Percentiles rank a stretch among this genome's conserved stretches.
Evolutionary conservation across 345 rosid species (phyloP).

Genomic region (Adansonia digitata): DNA sequence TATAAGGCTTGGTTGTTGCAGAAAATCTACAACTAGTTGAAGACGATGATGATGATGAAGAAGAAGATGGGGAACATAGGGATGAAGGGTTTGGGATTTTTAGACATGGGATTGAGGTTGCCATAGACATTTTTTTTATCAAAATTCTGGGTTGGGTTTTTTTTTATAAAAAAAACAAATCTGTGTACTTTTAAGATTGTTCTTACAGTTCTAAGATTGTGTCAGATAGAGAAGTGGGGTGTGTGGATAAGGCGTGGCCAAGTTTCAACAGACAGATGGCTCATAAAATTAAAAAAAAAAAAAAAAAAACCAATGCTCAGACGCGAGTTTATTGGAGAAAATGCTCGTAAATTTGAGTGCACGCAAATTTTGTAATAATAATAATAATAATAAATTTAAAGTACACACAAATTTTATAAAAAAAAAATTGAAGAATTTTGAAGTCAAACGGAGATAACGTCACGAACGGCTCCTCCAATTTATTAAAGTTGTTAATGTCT

Average conservation of each 20-base stretch:
- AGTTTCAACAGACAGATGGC: constrained; percentile 17
- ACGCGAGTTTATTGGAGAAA: too few species aligned
- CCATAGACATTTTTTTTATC: constrained; percentile 44
- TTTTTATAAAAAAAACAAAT: too few species aligned
- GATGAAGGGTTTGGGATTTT: constrained; percentile 53
- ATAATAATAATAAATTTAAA: too few species aligned
- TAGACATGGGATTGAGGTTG: constrained; percentile 59
- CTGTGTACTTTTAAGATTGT: background rate
- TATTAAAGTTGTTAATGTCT: too few species aligned
- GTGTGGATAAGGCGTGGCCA: constrained; percentile 51
- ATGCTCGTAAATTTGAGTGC: too few species aligned
- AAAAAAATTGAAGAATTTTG: too few species aligned
- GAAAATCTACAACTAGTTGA: constrained; percentile 43
- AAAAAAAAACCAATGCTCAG: too few species aligned
- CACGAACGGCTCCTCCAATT: too few species aligned
- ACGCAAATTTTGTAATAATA: too few species aligned
- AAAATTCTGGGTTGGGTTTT: background rate
- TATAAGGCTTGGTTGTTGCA: constrained; percentile 30
- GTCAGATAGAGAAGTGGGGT: background rate
- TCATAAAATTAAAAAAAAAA: too few species aligned
- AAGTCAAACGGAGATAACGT: too few species aligned
- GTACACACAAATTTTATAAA: too few species aligned
- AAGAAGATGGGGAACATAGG: constrained; percentile 19
- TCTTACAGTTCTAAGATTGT: background rate
- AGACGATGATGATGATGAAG: constrained; percentile 33